Base-by-base conservation (phyloP, 306 rosid genomes). In the Purshia tridentata region DNA sequence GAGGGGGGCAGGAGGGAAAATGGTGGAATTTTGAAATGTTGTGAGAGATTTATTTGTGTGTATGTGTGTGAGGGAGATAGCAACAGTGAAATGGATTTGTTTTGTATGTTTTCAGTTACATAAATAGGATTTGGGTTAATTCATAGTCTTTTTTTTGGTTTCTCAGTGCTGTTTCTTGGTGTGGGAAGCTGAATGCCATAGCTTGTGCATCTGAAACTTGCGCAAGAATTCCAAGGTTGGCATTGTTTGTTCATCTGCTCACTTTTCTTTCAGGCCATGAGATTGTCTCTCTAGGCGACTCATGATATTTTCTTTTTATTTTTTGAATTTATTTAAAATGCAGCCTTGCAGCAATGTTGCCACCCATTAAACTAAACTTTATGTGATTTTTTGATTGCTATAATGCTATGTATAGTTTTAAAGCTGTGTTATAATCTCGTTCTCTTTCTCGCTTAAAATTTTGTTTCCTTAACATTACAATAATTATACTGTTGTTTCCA, bases 131-230 rank as follows among this genome's bases (percentile, higher is more conserved):
- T 61, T 69, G n/a, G 39, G 20, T 54, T 48, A 11, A 56, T 64
- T 19, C 44, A 59, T 71, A 6, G 18, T 49, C 41, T 29, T 55
- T 71, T 74, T 79, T 48, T 62, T 67, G 65, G 74, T 58, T 76
- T 83, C 1, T 1, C 85, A 94, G 97, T 81, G 92, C 91, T 29
- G 97, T 91, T 76, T 85, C 98, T 50, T 94, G 98, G 98, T 94
- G 98, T 50, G 95, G 95, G 53, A 91, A 89, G 88, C 76, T 94
- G 83, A 94, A 94, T 88, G 96, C 98, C 60, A 91, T 94, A 59
- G 97, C 96, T 56, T 94, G 98, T 83, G 97, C 98, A 62, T 82
- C 98, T 9, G 98, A 91, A 85, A 89, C 98, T 2, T 91, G 97
- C 81, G 96, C 92, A 6, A 91, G 97, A 81, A 91, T 91, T 73